Base-by-base conservation (phyloP, 768 basidiomycete species). In the Neoboletus magnificus region DNA sequence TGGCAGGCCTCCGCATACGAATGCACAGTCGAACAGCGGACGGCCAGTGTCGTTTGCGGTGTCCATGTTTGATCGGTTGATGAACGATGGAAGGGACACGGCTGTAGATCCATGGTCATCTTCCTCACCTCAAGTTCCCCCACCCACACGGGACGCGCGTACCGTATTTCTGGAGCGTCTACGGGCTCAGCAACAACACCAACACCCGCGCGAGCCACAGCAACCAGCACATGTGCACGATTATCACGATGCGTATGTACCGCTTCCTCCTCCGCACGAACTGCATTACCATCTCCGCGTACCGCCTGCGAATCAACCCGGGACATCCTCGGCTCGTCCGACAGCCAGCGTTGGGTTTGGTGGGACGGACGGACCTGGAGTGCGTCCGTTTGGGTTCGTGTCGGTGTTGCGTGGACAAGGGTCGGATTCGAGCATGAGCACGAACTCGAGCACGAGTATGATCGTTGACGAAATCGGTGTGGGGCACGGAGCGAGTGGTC, bases 41-140 rank as follows among this genome's bases (percentile, higher is more conserved):
- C 55, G 66, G 40, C 59, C 66, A 1, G 35, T 36, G 3, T 52
- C 66, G 47, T 60, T 61, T 51, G 51, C 57, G 23, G 43, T 60
- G 47, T 54, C 68, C 43, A 51, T 55, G 35, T 60, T 66, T 40
- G 66, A 66, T 35, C 53, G 63, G 15, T 25, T 65, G 55, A 57
- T 56, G 56, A 47, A 39, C 39, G 66, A 67, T 5, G 54, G 42
- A 23, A 51, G 64, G n/a, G 65, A 58, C 0, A 13, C 25, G 27
- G 29, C 15, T 22, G 1, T 33, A 16, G 60, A 63, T 3, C 5
- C 50, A 36, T 53, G 48, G 66, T 18, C 57, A 18, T n/a, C 54
- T 16, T 16, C 51, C 2, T 11, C 53, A 8, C 27, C 57, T 12
- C 52, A 41, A 12, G 56, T 6, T 4, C 23, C 54, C 0, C 35